Evolutionary conservation across 1,284 basidiomycete species (phyloP).

Genomic region (Trichosporon coremiiforme): DNA sequence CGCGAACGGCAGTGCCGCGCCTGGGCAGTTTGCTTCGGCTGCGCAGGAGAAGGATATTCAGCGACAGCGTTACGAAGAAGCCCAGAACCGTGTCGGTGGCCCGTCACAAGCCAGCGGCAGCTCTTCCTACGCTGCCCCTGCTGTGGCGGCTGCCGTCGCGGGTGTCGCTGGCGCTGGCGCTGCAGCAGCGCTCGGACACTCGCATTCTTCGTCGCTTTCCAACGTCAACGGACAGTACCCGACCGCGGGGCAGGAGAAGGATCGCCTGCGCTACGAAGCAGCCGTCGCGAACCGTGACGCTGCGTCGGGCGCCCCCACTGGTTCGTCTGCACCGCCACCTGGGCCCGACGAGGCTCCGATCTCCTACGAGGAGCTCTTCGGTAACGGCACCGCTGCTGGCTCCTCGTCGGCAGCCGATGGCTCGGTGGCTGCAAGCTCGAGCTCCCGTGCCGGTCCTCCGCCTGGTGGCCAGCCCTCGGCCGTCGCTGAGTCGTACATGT

Average conservation of each 20-base stretch:
- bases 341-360: slow-evolving; percentile 21
- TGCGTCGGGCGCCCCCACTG: neutral
- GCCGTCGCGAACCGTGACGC: slow-evolving; percentile 5
- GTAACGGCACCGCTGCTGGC: neutral
- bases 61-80: slow-evolving; percentile 32
- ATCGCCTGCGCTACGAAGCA: slow-evolving; percentile 38
- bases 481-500: slow-evolving; percentile 27
- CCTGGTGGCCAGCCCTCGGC: neutral
- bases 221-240: slow-evolving; percentile 7
- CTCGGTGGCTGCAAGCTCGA: neutral
- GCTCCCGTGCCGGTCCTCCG: slow-evolving; percentile 1
- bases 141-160: neutral
- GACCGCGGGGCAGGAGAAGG: slow-evolving; percentile 42
- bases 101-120: slow-evolving; percentile 15
- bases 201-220: neutral
- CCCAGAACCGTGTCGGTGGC: slow-evolving; percentile 19
- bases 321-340: neutral
- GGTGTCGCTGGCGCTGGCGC: slow-evolving; percentile 1
- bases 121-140: neutral
- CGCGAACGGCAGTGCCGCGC: neutral
- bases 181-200: neutral
- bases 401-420: slow-evolving; percentile 9
- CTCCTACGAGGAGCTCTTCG: slow-evolving; percentile 29
- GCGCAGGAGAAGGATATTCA: slow-evolving; percentile 36
- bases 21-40: slow-evolving; percentile 23